Conservation (phyloP, 805 yeast genomes). For the Cyberlindnera mycetangii region DNA sequence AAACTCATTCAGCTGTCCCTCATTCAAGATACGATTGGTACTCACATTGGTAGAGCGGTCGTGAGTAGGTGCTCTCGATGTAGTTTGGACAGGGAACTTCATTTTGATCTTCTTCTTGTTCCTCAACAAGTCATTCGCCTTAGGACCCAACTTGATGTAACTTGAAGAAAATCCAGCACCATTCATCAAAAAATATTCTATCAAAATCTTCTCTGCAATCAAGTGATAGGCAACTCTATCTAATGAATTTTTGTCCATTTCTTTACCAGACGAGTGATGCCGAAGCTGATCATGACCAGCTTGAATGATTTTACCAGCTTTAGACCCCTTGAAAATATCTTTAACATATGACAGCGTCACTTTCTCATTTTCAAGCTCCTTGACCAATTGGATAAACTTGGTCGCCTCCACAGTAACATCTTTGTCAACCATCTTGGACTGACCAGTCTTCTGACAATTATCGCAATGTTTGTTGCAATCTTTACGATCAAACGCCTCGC, state of each 20-base stretch:
- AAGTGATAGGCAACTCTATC: conserved; percentile 83
- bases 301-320: conserved; percentile 53
- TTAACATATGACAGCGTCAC: conserved; percentile 81
- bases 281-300: conserved; percentile 58
- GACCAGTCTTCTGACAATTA: conserved; percentile 59
- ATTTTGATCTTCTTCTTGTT: conserved; percentile 47
- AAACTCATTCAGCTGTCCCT: conserved; percentile 15
- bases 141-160: conserved; percentile 62
- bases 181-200: conserved; percentile 70
- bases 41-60: neutral
- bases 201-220: conserved; percentile 59
- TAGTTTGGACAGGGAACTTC: conserved; percentile 37
- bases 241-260: conserved; percentile 60
- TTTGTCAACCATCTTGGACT: conserved; percentile 43
- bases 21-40: conserved; percentile 3
- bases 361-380: conserved; percentile 48
- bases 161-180: conserved; percentile 78
- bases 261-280: conserved; percentile 71
- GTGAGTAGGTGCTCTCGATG: conserved; percentile 9
- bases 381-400: conserved; percentile 57
- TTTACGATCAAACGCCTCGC: conserved; percentile 69
- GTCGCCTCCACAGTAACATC: conserved; percentile 70
- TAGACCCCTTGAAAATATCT: conserved; percentile 77
- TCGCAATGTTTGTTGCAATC: conserved; percentile 78
- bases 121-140: conserved; percentile 46